A percentile compares a stretch with the other conserved stretches of the same genome.
These are phyloP conservation scores for Forsythia viridissima DNA, from an alignment of 257 asterid genomes.

Conservation along the genomic window DNA sequence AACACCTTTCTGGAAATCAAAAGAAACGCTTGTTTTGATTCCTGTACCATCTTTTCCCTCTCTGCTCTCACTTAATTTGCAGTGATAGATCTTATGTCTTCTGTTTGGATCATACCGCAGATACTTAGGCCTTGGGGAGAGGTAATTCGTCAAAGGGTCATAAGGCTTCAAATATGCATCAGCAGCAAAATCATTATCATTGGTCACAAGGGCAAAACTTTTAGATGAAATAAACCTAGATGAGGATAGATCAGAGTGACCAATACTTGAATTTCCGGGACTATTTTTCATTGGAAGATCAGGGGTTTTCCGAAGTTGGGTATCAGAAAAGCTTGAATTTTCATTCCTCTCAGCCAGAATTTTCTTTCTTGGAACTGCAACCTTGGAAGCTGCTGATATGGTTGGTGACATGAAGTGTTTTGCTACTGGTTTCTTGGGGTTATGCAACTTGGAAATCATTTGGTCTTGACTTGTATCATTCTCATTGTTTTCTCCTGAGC, in stretches of 20 bases:
- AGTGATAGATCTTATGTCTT: constrained; percentile 35
- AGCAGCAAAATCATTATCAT: constrained; percentile 28
- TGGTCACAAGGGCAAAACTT: constrained; percentile 24
- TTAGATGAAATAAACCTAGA: constrained; percentile 14
- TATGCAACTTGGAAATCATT: constrained; percentile 36
- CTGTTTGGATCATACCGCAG: constrained; percentile 67
- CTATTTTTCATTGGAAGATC: constrained; percentile 16
- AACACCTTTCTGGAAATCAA: too few species aligned
- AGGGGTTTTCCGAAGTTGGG: constrained; percentile 18
- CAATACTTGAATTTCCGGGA: constrained; percentile 5
- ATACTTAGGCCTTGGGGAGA: constrained; percentile 73
- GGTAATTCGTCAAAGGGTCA: constrained; percentile 57
- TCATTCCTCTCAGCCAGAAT: constrained; percentile 56
- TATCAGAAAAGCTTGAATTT: constrained; percentile 23
- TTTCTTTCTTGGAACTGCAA: constrained; percentile 49
- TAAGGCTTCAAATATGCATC: constrained; percentile 43
- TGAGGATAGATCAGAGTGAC: constrained; percentile 16
- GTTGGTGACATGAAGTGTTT: constrained; percentile 68
- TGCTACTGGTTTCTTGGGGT: constrained; percentile 28
- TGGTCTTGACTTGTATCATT: constrained; percentile 38
- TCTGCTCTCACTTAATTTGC: constrained; percentile 23
- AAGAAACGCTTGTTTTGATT: neutral
- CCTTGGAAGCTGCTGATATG: constrained; percentile 62
- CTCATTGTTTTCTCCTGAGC: constrained; percentile 60
- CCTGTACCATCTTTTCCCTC: constrained; percentile 13